These are phyloP conservation scores for Alternaria postmessia DNA, from an alignment of 2,329 filamentous ascomycete species.

Conservation along the genomic window DNA sequence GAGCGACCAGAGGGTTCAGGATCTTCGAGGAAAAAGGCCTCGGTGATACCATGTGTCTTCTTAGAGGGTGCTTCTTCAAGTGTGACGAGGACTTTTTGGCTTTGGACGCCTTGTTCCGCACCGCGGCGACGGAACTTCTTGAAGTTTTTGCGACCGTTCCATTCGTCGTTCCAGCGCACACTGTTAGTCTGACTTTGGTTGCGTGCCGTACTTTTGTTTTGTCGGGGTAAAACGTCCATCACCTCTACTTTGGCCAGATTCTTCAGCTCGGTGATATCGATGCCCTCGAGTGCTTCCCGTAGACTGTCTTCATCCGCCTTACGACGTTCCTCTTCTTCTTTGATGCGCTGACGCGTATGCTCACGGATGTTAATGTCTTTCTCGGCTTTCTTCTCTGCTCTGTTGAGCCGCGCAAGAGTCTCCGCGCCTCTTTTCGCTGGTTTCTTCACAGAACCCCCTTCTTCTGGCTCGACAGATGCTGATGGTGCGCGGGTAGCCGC, in stretches of 20 bases:
- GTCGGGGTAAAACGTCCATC: conserved; percentile 67
- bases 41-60: conserved; percentile 76
- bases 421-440: conserved; percentile 27
- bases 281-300: conserved; percentile 64
- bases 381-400: conserved; percentile 54
- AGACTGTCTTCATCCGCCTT: conserved; percentile 70
- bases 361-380: conserved; percentile 70
- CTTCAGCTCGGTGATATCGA: conserved; percentile 77
- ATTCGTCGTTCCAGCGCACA: conserved; percentile 82
- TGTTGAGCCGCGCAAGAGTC: conserved; percentile 55
- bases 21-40: conserved; percentile 75
- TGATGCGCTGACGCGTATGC: conserved; percentile 58
- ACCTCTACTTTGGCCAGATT: conserved; percentile 79
- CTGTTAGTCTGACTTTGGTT: conserved; percentile 48
- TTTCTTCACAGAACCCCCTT: conserved; percentile 48
- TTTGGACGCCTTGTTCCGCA: conserved; percentile 49
- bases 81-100: conserved; percentile 70
- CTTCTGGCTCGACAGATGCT: conserved; percentile 39
- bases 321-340: conserved; percentile 62
- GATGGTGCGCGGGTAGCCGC: conserved; percentile 40
- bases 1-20: conserved; percentile 28
- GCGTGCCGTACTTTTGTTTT: conserved; percentile 31
- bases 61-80: conserved; percentile 72
- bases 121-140: conserved; percentile 76
- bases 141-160: conserved; percentile 97